Conservation (phyloP, 768 basidiomycete genomes). For the Clavaria fumosa region DNA sequence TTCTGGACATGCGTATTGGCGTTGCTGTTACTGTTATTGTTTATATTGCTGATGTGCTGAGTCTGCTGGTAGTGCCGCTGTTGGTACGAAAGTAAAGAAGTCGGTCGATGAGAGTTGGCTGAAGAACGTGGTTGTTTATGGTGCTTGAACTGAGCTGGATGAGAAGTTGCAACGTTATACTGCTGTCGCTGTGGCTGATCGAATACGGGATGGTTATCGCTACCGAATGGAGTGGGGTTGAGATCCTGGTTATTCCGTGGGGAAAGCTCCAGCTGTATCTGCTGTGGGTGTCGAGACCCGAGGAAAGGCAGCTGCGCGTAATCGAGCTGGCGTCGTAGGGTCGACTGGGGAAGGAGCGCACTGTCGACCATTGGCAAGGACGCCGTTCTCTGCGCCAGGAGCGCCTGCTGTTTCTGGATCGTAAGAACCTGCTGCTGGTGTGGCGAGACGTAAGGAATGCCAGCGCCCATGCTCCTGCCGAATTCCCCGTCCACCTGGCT, state of each 20-base stretch:
- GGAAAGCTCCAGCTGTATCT: too few relatives aligned
- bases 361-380: too few relatives aligned
- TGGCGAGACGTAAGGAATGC: too few relatives aligned
- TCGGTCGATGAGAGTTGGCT: constrained; percentile 23
- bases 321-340: too few relatives aligned
- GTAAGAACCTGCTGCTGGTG: too few relatives aligned
- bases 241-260: too few relatives aligned
- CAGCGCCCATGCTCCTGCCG: neutral
- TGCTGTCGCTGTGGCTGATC: constrained; percentile 10
- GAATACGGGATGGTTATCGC: too few relatives aligned
- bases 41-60: constrained; percentile 27
- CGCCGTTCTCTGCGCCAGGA: neutral
- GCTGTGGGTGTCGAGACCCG: too few relatives aligned
- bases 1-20: neutral
- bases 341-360: too few relatives aligned
- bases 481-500: neutral
- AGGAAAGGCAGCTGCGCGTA: too few relatives aligned
- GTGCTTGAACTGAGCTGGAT: neutral
- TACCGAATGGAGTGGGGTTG: too few relatives aligned
- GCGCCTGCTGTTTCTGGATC: neutral
- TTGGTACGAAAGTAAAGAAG: constrained; percentile 14
- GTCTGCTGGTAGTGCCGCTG: constrained; percentile 32
- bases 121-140: constrained; percentile 7
- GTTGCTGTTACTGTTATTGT: constrained; percentile 14
- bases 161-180: constrained; percentile 1